A percentile compares a stretch with the other conserved stretches of the same genome.
These are phyloP conservation scores for Monosporozyma servazzii DNA, from an alignment of 805 yeast genomes.

Conservation along the genomic window DNA sequence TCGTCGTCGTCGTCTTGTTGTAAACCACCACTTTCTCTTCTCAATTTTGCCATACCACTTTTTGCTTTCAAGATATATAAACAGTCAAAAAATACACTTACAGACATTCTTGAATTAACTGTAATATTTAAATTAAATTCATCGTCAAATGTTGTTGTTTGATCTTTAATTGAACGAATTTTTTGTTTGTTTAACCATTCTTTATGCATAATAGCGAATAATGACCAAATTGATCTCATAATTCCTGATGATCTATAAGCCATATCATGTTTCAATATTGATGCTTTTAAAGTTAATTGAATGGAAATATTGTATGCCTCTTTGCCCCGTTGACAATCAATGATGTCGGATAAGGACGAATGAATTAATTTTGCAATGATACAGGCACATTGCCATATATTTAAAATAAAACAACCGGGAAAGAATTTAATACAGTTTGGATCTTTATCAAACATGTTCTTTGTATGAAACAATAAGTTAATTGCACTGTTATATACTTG, in stretches of 20 bases:
- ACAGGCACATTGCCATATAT: slow-evolving; percentile 88
- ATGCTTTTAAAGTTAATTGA: slow-evolving; percentile 61
- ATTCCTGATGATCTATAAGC: slow-evolving; percentile 89
- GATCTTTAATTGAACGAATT: not conserved
- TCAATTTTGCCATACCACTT: slow-evolving; percentile 73
- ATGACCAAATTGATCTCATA: slow-evolving; percentile 89
- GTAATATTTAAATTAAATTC: slow-evolving; percentile 38
- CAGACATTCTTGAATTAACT: slow-evolving; percentile 80
- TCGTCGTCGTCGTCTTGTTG: slow-evolving; percentile 26
- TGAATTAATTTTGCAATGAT: slow-evolving; percentile 71
- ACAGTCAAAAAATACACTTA: slow-evolving; percentile 86
- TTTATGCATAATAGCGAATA: slow-evolving; percentile 60
- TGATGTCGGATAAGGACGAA: slow-evolving; percentile 55
- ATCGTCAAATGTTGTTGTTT: not conserved
- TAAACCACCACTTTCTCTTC: slow-evolving; percentile 23
- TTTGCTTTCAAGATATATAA: slow-evolving; percentile 76
- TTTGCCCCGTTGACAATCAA: slow-evolving; percentile 68
- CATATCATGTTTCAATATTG: slow-evolving; percentile 84
- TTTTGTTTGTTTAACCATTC: slow-evolving; percentile 19
- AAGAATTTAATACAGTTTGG: slow-evolving; percentile 61
- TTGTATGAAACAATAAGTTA: slow-evolving; percentile 58
- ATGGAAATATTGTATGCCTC: slow-evolving; percentile 60
- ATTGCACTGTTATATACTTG: slow-evolving; percentile 74
- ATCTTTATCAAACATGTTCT: slow-evolving; percentile 48
- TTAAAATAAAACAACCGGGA: slow-evolving; percentile 74